Evolutionary conservation across 2,329 filamentous ascomycete species (phyloP).

Genomic region (Colletotrichum higginsianum): DNA sequence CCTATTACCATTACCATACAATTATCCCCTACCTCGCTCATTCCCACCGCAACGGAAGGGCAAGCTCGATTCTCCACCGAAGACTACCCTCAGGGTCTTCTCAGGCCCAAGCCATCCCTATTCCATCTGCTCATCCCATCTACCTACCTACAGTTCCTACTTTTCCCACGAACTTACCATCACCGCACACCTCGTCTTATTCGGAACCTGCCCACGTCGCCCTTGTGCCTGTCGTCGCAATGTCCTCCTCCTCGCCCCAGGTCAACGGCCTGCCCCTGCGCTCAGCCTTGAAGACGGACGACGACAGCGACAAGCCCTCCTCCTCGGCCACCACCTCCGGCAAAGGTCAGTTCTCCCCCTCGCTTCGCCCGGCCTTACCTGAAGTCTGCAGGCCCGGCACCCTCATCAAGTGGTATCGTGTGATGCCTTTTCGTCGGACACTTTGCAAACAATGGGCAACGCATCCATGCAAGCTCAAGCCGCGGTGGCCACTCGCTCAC

Average conservation of each 20-base stretch:
- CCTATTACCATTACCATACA: too few species aligned
- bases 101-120: background rate
- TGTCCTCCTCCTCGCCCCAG: conserved; percentile 39
- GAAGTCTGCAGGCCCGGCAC: conserved; percentile 32
- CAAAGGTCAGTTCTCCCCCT: conserved; percentile 58
- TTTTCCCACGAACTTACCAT: background rate
- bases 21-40: too few species aligned
- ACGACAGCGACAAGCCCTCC: conserved; percentile 55
- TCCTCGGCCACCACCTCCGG: conserved; percentile 55
- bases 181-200: background rate
- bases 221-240: conserved; percentile 21
- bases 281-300: conserved; percentile 61
- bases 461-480: conserved; percentile 16
- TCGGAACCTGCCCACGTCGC: background rate
- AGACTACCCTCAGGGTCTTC: conserved; percentile 11
- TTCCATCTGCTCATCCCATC: background rate
- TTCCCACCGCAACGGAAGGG: conserved; percentile 13
- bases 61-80: conserved; percentile 21
- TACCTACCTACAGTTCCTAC: background rate
- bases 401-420: conserved; percentile 40
- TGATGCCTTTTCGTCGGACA: background rate
- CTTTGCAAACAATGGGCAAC: background rate
- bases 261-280: conserved; percentile 51
- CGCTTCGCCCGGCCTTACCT: conserved; percentile 15
- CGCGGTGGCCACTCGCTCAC: conserved; percentile 5